Base-by-base conservation (phyloP, 495 filamentous ascomycete species). In the Penicillium flavigenum region DNA sequence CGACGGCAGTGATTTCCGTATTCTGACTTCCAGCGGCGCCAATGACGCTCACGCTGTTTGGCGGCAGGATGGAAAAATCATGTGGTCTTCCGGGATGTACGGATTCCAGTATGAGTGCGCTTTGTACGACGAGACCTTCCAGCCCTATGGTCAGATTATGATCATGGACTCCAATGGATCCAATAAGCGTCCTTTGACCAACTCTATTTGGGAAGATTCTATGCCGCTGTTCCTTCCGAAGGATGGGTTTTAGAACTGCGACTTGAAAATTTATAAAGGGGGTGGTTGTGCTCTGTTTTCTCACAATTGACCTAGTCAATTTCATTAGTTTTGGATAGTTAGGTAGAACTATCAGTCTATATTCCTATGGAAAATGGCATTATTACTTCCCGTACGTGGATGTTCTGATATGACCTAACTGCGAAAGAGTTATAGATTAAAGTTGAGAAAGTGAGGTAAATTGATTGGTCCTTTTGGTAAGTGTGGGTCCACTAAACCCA, bases 11-110 rank as follows among this genome's bases (percentile, higher is more conserved):
- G 70, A 73, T 36, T 55, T 76, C 26, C 59, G 45, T 8, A 50
- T 65, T 4, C 47, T 76, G n/a, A 76, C 75, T 1, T 62, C 48
- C 27, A 70, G 67, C 50, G 59, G 59, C 8, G 68, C 72, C 19
- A 76, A 77, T 49, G 75, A 77, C 63, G 75, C 73, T 0, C 74
- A 76, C 59, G 74, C 75, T 10, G 70, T 74, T 0, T 79, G 76
- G 75, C 62, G 64, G 9, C 53, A 62, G 9, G 72, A 74, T 50
- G 68, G 72, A 11, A 70, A 68, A 45, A 74, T 74, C 17, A 42
- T 69, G 51, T 74, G 61, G 47, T 65, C 63, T 1, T 66, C 61
- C 14, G 68, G 68, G 5, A 72, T 72, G 70, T 72, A 59, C 22
- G 70, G 72, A 0, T 73, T 72, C 57, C 62, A 67, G 47, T 61